A percentile compares a stretch with the other conserved stretches of the same genome.
These are phyloP conservation scores for Xerocomus spinulosus DNA, from an alignment of 768 basidiomycete species.

Conservation along the genomic window DNA sequence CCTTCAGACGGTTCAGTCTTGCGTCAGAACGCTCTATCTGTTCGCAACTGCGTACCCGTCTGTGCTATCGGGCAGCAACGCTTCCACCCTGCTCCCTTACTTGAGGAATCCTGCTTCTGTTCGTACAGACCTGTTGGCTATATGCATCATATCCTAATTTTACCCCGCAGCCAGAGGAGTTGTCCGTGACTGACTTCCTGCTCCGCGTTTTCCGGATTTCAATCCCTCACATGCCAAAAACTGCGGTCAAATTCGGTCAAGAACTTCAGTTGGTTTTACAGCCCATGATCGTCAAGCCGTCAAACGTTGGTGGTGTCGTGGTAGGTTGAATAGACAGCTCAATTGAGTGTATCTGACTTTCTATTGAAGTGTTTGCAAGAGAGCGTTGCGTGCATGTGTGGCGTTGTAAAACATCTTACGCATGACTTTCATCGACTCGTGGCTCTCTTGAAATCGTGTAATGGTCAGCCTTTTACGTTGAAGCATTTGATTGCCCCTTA, in stretches of 20 bases:
- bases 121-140: conserved; percentile 21
- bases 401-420: conserved; percentile 78
- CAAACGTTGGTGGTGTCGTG: conserved; percentile 58
- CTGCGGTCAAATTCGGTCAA: conserved; percentile 80
- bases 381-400: conserved; percentile 87
- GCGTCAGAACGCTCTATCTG: conserved; percentile 79
- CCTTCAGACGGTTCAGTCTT: conserved; percentile 71
- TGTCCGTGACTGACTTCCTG: conserved; percentile 78
- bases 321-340: conserved; percentile 35
- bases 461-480: conserved; percentile 41
- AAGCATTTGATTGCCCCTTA: conserved; percentile 3
- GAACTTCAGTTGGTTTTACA: conserved; percentile 79
- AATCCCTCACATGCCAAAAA: conserved; percentile 87
- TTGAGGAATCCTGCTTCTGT: conserved; percentile 80
- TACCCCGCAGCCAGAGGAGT: conserved; percentile 65
- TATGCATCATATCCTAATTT: conserved; percentile 2
- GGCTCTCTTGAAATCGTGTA: conserved; percentile 80
- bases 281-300: conserved; percentile 89
- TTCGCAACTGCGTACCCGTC: conserved; percentile 80
- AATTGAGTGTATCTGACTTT: background rate
- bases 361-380: conserved; percentile 74
- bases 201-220: conserved; percentile 83
- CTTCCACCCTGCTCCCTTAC: conserved; percentile 84
- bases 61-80: conserved; percentile 78
- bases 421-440: conserved; percentile 79